A percentile compares a stretch with the other conserved stretches of the same genome.
These are phyloP conservation scores for Aspergillus sparsus DNA, from an alignment of 495 filamentous ascomycete genomes.

Conservation along the genomic window DNA sequence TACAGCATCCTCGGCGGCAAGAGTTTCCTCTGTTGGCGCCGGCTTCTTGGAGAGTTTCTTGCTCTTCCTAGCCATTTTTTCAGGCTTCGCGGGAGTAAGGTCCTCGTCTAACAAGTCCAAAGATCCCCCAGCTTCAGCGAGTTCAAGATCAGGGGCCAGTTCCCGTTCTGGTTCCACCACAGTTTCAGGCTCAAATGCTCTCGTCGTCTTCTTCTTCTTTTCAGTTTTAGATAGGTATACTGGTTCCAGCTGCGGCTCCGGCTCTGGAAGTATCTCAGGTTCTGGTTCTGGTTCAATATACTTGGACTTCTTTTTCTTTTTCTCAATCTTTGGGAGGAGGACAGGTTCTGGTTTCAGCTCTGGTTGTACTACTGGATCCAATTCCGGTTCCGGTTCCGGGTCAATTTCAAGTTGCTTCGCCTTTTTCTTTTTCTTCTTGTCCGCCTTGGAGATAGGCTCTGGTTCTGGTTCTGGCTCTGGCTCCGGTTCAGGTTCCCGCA, in stretches of 20 bases:
- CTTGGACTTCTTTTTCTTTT: slow-evolving; percentile 24
- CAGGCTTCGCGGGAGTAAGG: slow-evolving; percentile 20
- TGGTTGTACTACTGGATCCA: slow-evolving; percentile 25
- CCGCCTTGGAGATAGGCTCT: slow-evolving; percentile 9
- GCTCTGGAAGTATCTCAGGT: slow-evolving; percentile 13
- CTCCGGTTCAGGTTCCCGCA: slow-evolving; percentile 15
- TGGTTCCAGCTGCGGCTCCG: slow-evolving; percentile 28
- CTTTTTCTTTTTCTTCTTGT: slow-evolving; percentile 26
- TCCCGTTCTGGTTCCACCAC: slow-evolving; percentile 9
- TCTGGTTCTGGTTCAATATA: slow-evolving; percentile 25
- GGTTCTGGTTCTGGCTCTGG: slow-evolving; percentile 14
- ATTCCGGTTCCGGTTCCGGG: slow-evolving; percentile 30
- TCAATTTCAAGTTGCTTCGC: slow-evolving; percentile 9
- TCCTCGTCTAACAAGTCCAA: slow-evolving; percentile 13
- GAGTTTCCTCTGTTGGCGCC: slow-evolving; percentile 17
- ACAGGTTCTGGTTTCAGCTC: slow-evolving; percentile 34
- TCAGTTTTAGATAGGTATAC: slow-evolving; percentile 7
- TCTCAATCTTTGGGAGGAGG: slow-evolving; percentile 9
- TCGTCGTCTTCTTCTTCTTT: slow-evolving; percentile 16
- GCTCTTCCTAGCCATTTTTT: slow-evolving; percentile 27
- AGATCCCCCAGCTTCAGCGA: slow-evolving; percentile 10
- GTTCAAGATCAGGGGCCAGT: slow-evolving; percentile 1
- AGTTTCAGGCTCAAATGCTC: slow-evolving; percentile 17
- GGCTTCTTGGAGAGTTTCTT: slow-evolving; percentile 22
- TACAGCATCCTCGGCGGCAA: slow-evolving; percentile 23